Conservation (phyloP, 2,329 filamentous ascomycete species). For the Scedosporium dehoogii region DNA sequence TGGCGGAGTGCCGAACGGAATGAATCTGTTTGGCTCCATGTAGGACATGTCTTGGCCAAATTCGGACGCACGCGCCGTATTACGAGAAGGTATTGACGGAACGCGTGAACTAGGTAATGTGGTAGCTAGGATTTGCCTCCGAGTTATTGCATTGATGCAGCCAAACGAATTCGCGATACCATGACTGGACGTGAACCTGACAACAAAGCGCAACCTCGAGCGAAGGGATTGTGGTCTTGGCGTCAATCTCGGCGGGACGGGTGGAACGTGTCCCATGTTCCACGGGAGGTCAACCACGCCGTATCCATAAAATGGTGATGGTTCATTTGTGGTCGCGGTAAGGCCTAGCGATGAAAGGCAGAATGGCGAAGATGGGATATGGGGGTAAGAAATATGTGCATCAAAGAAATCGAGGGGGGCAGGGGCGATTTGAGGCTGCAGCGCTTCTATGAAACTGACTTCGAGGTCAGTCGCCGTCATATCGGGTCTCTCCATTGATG, state of each 20-base stretch:
- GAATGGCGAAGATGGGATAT: background rate
- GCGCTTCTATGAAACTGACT: too few species aligned
- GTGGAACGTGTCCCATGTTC: background rate
- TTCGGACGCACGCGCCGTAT: background rate
- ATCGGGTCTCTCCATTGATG: too few species aligned
- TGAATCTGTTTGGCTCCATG: background rate
- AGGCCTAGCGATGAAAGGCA: background rate
- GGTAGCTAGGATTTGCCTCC: background rate
- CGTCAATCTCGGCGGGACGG: background rate
- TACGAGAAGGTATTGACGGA: background rate
- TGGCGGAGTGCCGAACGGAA: too few species aligned
- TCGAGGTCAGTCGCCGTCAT: too few species aligned
- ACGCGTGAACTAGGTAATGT: background rate
- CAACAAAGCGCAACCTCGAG: background rate
- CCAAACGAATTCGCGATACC: background rate
- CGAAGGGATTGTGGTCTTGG: background rate
- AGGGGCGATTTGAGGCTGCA: too few species aligned
- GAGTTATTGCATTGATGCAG: background rate
- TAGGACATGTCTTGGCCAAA: background rate
- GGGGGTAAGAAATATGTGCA: too few species aligned
- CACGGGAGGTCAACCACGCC: background rate
- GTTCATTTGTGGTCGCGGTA: too few species aligned
- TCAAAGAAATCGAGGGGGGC: too few species aligned
- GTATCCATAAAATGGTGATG: background rate
- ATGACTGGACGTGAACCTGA: background rate